A percentile compares a stretch with the other conserved stretches of the same genome.
Evolutionary conservation across 164 flowering plant species (phyloP).

Genomic region (Macadamia integrifolia): DNA sequence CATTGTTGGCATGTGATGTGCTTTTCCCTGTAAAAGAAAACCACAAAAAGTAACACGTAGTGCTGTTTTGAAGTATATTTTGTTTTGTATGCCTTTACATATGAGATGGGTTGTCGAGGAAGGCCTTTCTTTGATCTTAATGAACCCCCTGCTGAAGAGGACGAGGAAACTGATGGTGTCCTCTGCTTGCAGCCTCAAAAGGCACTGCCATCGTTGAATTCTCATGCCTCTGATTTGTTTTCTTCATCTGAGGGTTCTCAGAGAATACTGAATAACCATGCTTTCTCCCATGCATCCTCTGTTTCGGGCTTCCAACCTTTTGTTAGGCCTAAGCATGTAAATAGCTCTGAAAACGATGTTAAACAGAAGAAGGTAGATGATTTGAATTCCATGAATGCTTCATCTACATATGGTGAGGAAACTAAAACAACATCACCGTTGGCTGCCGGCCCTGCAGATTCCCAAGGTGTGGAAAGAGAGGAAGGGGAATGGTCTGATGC

Average conservation of each 20-base stretch:
- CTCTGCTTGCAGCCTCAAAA: conserved; percentile 48
- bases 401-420: conserved; percentile 18
- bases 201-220: conserved; percentile 34
- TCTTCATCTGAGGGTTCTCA: conserved; percentile 24
- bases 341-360: conserved; percentile 17
- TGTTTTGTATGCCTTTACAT: conserved; percentile 45
- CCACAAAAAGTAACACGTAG: conserved; percentile 3
- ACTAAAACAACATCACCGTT: conserved; percentile 10
- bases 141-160: conserved; percentile 62
- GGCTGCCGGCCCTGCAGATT: conserved; percentile 22
- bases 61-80: conserved; percentile 15
- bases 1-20: conserved; percentile 31
- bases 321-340: conserved; percentile 29
- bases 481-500: conserved; percentile 85
- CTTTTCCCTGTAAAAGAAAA: conserved; percentile 19
- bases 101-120: conserved; percentile 64
- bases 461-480: conserved; percentile 49
- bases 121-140: conserved; percentile 61
- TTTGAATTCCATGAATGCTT: conserved; percentile 11
- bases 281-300: conserved; percentile 64
- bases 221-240: conserved; percentile 28
- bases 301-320: conserved; percentile 75
- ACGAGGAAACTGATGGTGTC: conserved; percentile 37
- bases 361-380: conserved; percentile 20
- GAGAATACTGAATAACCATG: conserved; percentile 38